phyloP scores from a whole-genome alignment of 2,329 filamentous ascomycete genomes.

The Xylariaceae sp. region DNA sequence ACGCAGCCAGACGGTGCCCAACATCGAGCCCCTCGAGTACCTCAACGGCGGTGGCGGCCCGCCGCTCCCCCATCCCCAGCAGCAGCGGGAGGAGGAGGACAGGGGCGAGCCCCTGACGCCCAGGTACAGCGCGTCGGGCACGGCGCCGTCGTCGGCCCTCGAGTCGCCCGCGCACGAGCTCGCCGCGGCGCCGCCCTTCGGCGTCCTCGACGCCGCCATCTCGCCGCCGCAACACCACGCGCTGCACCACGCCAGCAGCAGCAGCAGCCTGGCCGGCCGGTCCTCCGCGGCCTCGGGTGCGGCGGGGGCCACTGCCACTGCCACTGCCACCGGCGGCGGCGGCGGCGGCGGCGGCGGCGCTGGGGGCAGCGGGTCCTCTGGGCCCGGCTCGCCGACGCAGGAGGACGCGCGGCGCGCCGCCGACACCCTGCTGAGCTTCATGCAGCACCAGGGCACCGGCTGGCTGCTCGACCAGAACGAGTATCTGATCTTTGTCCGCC shows the following conservation, averaged over 20 bases:
- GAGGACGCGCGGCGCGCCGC: constrained; percentile 81
- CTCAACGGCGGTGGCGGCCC: constrained; percentile 26
- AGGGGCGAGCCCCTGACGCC: constrained; percentile 43
- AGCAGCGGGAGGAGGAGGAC: too few species aligned
- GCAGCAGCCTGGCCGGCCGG: constrained; percentile 36
- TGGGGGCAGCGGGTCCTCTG: constrained; percentile 42
- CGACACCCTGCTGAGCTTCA: constrained; percentile 73
- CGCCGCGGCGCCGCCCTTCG: constrained; percentile 25
- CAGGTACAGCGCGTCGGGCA: constrained; percentile 39
- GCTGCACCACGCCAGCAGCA: constrained; percentile 46
- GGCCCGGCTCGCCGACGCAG: constrained; percentile 64
- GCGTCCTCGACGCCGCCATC: constrained; percentile 38
- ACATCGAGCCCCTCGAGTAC: constrained; percentile 54
- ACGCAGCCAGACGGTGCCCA: constrained; percentile 82
- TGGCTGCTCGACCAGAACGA: constrained; percentile 73
- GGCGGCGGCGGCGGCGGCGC: background rate
- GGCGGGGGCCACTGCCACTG: constrained; percentile 25
- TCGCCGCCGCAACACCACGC: constrained; percentile 30
- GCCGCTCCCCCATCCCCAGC: too few species aligned
- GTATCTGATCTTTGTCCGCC: constrained; percentile 66
- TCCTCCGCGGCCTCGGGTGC: constrained; percentile 27
- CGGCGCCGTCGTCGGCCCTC: constrained; percentile 43
- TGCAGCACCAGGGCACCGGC: constrained; percentile 58
- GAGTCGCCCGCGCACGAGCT: constrained; percentile 45
- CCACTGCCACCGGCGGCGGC: too few species aligned